These are phyloP conservation scores for Paxillus rubicundulus DNA, from an alignment of 768 basidiomycete genomes.

Conservation along the genomic window DNA sequence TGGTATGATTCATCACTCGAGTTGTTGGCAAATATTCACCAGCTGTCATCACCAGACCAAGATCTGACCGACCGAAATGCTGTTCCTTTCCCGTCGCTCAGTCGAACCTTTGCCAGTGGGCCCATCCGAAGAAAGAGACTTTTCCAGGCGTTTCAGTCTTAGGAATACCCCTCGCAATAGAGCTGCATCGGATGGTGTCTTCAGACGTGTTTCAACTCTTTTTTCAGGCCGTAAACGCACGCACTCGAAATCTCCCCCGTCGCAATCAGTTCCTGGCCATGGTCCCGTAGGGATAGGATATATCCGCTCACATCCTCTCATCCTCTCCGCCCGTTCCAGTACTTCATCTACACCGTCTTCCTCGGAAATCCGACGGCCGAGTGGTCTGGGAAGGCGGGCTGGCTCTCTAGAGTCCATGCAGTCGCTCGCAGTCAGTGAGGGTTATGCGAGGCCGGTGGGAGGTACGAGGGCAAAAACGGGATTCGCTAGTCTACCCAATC, in stretches of 20 bases:
- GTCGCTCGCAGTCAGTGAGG: constrained; percentile 11
- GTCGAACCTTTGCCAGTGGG: constrained; percentile 24
- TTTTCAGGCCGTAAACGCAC: constrained; percentile 24
- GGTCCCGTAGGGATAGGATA: constrained; percentile 16
- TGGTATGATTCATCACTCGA: too few relatives aligned
- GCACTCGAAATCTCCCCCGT: constrained; percentile 11
- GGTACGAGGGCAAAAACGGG: not conserved
- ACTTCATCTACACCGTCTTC: constrained; percentile 21
- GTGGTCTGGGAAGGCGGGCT: constrained; percentile 30
- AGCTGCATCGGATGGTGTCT: constrained; percentile 24
- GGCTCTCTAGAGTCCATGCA: constrained; percentile 21
- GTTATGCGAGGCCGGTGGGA: not conserved
- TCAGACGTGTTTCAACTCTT: constrained; percentile 29
- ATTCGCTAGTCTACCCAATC: constrained; percentile 21
- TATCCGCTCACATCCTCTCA: constrained; percentile 10
- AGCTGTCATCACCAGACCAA: not conserved
- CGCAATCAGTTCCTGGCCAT: constrained; percentile 1
- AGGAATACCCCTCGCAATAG: constrained; percentile 17
- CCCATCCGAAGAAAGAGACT: constrained; percentile 3
- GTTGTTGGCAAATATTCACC: too few relatives aligned
- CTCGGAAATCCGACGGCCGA: constrained; percentile 33
- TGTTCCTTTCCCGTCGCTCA: constrained; percentile 30
- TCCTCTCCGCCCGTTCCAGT: constrained; percentile 24
- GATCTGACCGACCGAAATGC: constrained; percentile 14
- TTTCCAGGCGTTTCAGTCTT: not conserved